Evolutionary conservation across 2,329 filamentous ascomycete species (phyloP), one percentile per base, ranked within the genome.

Genomic region (Penicillium oxalicum): DNA sequence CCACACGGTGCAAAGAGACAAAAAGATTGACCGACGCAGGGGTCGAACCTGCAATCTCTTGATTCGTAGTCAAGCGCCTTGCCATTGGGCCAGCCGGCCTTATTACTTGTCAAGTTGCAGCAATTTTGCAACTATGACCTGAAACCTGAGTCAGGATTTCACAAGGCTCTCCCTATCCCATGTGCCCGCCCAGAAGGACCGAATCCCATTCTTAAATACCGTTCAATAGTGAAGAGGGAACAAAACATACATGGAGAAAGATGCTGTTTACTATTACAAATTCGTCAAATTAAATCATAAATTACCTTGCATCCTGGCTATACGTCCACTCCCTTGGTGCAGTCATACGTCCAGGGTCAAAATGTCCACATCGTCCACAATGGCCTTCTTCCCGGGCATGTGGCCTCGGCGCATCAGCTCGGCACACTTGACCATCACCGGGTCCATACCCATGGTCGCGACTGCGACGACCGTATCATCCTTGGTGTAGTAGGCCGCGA

Each of bases 381-480:
- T 71, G 64, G 95, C 80, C 53, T 74, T 82, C 81, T 95, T 96
- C 46, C 74, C 77, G 1, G 87, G 85, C 90, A 97, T 95, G 69
- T 82, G 87, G 34, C 82, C 82, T 55, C 82, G 74, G 51, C 84
- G 78, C 88, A 97, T 94, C 71, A 97, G 72, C 75, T 94, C 88
- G 1, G 87, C 86, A 44, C 79, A 79, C 72, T 96, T 88, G 1
- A 74, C 72, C 86, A 95, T 90, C 48, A 87, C 80, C 0, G 93
- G 93, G 67, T 98, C 93, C 72, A 82, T 83, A 55, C 86, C 84
- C 89, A 96, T 96, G 50, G 82, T 91, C 0, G 89, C 89, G 60
- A 96, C 87, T 0, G 93, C 93, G 9, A 96, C 87, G 1, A 96
- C 84, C 0, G 82, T 86, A 45, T 97, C 88, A 2, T 86, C 90